Conservation (phyloP, 768 basidiomycete genomes). For the Lyophyllum decastes region DNA sequence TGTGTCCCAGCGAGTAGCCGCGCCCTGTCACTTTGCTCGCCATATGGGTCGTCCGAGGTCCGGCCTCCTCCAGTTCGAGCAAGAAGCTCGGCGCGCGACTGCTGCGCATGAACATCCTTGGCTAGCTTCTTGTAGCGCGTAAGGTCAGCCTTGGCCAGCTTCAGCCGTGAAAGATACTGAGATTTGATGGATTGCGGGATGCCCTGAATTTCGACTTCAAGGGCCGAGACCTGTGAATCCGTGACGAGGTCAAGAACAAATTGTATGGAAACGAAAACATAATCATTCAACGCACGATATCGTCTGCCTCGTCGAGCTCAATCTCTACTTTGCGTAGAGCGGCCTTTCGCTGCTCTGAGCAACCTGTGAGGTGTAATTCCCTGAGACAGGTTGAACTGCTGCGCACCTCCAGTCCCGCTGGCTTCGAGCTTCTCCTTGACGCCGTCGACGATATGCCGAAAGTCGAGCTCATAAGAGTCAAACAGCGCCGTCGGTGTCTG, state of each 20-base stretch:
- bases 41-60: conserved; percentile 74
- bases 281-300: conserved; percentile 62
- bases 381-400: not conserved
- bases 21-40: conserved; percentile 60
- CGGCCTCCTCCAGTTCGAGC: conserved; percentile 18
- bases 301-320: conserved; percentile 93
- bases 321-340: conserved; percentile 80
- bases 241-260: not conserved
- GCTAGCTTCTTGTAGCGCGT: conserved; percentile 74
- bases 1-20: conserved; percentile 74
- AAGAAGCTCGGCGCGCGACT: conserved; percentile 61
- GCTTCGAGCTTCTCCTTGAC: conserved; percentile 78
- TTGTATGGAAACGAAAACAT: not conserved
- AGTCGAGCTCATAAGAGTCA: conserved; percentile 84
- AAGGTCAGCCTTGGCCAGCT: conserved; percentile 70
- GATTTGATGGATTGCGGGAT: conserved; percentile 83
- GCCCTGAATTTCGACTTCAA: conserved; percentile 91
- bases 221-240: conserved; percentile 75
- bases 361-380: not conserved
- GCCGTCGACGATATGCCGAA: conserved; percentile 65
- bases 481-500: conserved; percentile 71
- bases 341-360: conserved; percentile 77
- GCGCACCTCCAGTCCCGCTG: conserved; percentile 50
- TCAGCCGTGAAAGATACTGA: conserved; percentile 67
- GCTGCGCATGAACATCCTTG: conserved; percentile 62